Evolutionary conservation across 2,329 filamentous ascomycete species (phyloP).

Genomic region (Drechmeria coniospora): DNA sequence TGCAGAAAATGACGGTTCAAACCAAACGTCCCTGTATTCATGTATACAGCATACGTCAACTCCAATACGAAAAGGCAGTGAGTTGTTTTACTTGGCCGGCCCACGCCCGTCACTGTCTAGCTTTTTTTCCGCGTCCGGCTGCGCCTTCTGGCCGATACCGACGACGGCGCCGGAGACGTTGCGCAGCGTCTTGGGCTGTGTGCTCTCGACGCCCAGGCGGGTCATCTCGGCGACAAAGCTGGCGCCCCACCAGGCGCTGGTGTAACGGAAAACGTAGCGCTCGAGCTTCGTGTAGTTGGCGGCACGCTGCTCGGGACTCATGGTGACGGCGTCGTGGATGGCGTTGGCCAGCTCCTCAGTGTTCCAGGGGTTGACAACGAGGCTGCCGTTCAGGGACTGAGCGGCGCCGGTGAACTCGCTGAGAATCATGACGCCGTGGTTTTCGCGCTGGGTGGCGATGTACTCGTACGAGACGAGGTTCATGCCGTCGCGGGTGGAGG

Average conservation of each 20-base stretch:
- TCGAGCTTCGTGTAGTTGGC: constrained; percentile 84
- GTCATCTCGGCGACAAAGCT: constrained; percentile 77
- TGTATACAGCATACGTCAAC: too few relatives aligned
- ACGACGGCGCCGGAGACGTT: constrained; percentile 25
- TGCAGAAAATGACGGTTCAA: too few relatives aligned
- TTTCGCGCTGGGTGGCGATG: constrained; percentile 81
- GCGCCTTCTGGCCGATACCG: constrained; percentile 13
- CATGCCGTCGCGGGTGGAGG: constrained; percentile 96
- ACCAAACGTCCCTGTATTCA: too few relatives aligned
- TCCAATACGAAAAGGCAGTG: too few relatives aligned
- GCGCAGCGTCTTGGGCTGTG: constrained; percentile 23
- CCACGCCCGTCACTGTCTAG: constrained; percentile 3
- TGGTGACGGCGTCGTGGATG: constrained; percentile 92
- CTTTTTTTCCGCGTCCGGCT: constrained; percentile 6
- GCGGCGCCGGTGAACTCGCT: constrained; percentile 95
- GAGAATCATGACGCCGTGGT: constrained; percentile 85
- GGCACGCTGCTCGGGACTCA: constrained; percentile 76
- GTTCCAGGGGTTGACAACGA: constrained; percentile 98
- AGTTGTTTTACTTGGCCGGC: constrained; percentile 3
- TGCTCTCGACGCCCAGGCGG: constrained; percentile 27
- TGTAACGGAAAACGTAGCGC: constrained; percentile 95
- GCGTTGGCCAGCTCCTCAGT: constrained; percentile 88
- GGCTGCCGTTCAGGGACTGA: constrained; percentile 80
- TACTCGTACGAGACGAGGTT: constrained; percentile 98
- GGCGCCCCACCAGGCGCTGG: constrained; percentile 91